Evolutionary conservation across 116 monocot genomes (phyloP), one percentile per base, ranked within the genome.

Genomic region (Posidonia oceanica): DNA sequence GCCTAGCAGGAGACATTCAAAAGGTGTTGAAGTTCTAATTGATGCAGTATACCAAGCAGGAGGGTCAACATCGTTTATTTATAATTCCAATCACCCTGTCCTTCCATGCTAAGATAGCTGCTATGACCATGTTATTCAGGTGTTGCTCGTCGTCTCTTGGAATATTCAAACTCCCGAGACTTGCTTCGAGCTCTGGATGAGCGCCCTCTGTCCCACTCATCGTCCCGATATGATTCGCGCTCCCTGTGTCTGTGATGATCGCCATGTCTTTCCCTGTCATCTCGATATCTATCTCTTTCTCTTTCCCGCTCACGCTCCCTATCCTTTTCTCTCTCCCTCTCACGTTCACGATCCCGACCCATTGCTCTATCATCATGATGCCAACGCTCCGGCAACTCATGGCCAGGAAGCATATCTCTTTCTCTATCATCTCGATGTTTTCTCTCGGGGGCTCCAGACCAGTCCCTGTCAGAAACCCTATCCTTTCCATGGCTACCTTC

Each of bases 401-500:
- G 76, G 42, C 77, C 76, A 51, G 69, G 58, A 39, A 75, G 78
- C 69, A 62, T 61, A 63, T 90, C 91, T 64, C 79, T 82, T 76
- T 90, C 90, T 71, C 80, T 84, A 23, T 83, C 90, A 64, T 88
- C 77, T 21, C 77, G 63, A 59, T 39, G 84, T 70, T 87, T 94
- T 61, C 87, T 86, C 2, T 85, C 92, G 3, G 80, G 70, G 73
- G 75, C 80, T 23, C 82, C 79, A 5, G 76, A 68, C 83, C 80
- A 79, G 36, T 87, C 87, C 61, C 88, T 52, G 7, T 85, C 87
- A 36, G 77, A 60, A 20, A 52, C 78, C 73, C 84, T 78, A 20
- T 90, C 90, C 72, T 90, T 94, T 29, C 76, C 90, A 78, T 80
- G 83, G 72, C 76, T 88, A 5, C 78, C 90, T 61, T 83, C 94